These are phyloP conservation scores for Hemileccinum rubropunctum DNA, from an alignment of 768 basidiomycete species.

Conservation along the genomic window DNA sequence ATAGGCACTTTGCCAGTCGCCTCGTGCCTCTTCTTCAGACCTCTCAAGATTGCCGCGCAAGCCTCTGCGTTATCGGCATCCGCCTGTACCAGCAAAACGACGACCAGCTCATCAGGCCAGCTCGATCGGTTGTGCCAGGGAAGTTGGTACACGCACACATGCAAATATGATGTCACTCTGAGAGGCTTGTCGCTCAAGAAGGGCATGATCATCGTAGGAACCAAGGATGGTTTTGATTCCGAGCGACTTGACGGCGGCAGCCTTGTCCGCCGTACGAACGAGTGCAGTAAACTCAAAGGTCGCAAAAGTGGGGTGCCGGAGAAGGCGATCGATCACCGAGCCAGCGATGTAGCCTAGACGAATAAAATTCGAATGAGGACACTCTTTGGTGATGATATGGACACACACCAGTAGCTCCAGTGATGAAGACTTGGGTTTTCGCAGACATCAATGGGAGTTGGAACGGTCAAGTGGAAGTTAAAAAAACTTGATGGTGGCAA, in stretches of 20 bases:
- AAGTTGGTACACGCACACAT: conserved; percentile 26
- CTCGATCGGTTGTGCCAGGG: too few relatives aligned
- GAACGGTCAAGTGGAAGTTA: background rate
- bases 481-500: background rate
- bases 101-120: background rate
- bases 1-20: conserved; percentile 42
- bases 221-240: conserved; percentile 36
- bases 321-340: conserved; percentile 29
- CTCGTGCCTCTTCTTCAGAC: conserved; percentile 46
- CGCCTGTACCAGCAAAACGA: conserved; percentile 29
- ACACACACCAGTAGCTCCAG: conserved; percentile 20
- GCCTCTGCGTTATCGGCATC: conserved; percentile 48
- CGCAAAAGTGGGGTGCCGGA: conserved; percentile 22
- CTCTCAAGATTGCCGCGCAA: conserved; percentile 46
- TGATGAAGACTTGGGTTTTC: conserved; percentile 21
- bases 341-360: conserved; percentile 35
- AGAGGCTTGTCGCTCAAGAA: conserved; percentile 44
- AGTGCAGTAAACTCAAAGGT: conserved; percentile 28
- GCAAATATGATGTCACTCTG: conserved; percentile 44
- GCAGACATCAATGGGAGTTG: conserved; percentile 8
- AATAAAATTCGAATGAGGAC: background rate
- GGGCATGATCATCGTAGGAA: conserved; percentile 40
- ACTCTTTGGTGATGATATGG: background rate
- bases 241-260: conserved; percentile 15
- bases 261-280: conserved; percentile 30